Evolutionary conservation across 2,329 filamentous ascomycete species (phyloP), one percentile per base, ranked within the genome.

Genomic region (Ceratocystis cubensis): DNA sequence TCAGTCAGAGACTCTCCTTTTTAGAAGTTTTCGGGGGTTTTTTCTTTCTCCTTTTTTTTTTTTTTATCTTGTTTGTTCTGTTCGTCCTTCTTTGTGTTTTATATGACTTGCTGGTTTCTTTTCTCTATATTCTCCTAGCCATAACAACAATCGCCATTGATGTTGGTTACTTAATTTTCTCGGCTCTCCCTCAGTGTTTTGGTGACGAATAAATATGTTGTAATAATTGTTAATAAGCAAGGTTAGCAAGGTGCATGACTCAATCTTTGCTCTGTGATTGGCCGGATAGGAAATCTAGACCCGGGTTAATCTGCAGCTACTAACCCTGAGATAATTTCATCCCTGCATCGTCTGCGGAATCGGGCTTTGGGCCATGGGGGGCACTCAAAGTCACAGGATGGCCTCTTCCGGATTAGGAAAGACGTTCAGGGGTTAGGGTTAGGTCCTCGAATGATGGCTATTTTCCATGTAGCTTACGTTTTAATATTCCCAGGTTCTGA

Each of bases 141-240:
- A 28, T 53, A 28, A 22, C 8, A 25, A 53, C 20, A 53, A n/a
- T 53, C 48, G 48, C 22, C 53, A 33, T 59, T 59, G 28, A 59
- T 17, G 10, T 17, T 20, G n/a, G 1, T 37, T 59, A 20, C 13
- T 28, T 28, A 5, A 53, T 15, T 30, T 37, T 59, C 4, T n/a
- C n/a, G 22, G 48, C 17, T 57, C 20, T 7, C 8, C 5, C 56
- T 20, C 6, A 37, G 8, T 53, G 48, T 53, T 17, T 53, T 37
- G n/a, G 56, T 59, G 56, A 59, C 56, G n/a, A 59, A 33, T 59
- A 59, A 37, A 20, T 41, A 37, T 59, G 28, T 5, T 59, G 56
- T 59, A 37, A 37, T 59, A 53, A 48, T 48, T 48, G 17, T 22
- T 10, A n/a, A 22, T 48, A 53, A 53, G 15, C 20, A 28, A 2